These are phyloP conservation scores for Vigna angularis DNA, from an alignment of 306 rosid species.

Conservation along the genomic window DNA sequence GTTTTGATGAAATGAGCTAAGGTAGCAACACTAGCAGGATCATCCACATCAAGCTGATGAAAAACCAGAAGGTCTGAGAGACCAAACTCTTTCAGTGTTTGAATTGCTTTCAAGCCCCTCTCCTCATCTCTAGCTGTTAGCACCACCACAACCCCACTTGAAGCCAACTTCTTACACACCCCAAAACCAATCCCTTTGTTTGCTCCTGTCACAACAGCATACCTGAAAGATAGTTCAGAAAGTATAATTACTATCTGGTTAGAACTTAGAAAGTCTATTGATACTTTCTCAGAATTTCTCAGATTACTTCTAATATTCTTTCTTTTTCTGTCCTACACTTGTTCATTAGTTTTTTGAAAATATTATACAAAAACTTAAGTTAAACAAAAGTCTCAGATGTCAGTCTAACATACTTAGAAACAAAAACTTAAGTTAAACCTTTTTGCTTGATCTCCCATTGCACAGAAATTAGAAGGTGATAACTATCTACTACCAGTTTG, in stretches of 20 bases:
- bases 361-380: no score
- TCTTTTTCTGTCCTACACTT: no score
- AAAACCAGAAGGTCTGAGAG: constrained; percentile 37
- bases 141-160: constrained; percentile 43
- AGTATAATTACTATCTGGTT: not conserved
- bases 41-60: constrained; percentile 56
- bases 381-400: no score
- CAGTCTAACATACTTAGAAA: no score
- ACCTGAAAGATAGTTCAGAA: constrained; percentile 39
- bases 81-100: constrained; percentile 38
- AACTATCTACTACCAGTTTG: not conserved
- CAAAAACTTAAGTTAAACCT: not conserved
- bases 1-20: constrained; percentile 44
- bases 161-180: constrained; percentile 48
- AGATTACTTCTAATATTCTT: no score
- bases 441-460: constrained; percentile 38
- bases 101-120: constrained; percentile 46
- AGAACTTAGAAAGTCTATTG: constrained; percentile 11
- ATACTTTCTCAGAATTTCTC: no score
- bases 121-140: constrained; percentile 52
- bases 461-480: not conserved
- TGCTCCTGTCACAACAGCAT: constrained; percentile 58
- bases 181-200: constrained; percentile 54
- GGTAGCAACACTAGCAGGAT: constrained; percentile 47
- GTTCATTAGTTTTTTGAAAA: no score